Evolutionary conservation across 108 stramenopile genomes (phyloP).

Genomic region (Cyclotella distinguenda): DNA sequence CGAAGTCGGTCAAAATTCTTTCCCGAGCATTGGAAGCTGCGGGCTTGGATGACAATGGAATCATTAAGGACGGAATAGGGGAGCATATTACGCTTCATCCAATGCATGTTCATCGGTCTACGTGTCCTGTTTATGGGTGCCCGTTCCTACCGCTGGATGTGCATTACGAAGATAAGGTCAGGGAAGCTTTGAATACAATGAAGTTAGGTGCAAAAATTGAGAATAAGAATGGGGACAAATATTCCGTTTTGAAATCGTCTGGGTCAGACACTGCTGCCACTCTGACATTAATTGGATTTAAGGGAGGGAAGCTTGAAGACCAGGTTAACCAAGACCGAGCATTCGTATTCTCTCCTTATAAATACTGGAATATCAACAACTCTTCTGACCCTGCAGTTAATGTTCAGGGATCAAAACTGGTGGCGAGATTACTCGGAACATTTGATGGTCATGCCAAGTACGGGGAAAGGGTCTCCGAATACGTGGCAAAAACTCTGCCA

Average conservation of each 20-base stretch:
- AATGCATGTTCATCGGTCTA: conserved; percentile 30
- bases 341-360: conserved; percentile 48
- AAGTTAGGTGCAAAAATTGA: conserved; percentile 13
- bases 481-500: conserved; percentile 63
- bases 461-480: conserved; percentile 76
- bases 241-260: conserved; percentile 26
- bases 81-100: conserved; percentile 30
- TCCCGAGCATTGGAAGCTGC: conserved; percentile 31
- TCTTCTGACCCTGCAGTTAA: conserved; percentile 4
- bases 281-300: conserved; percentile 63
- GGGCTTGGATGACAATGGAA: conserved; percentile 37
- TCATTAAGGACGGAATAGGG: conserved; percentile 15
- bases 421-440: conserved; percentile 62
- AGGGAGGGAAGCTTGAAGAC: conserved; percentile 50
- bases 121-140: conserved; percentile 69
- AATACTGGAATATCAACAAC: conserved; percentile 21
- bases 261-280: conserved; percentile 50
- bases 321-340: conserved; percentile 74
- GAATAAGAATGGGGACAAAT: not conserved
- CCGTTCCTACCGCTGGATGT: conserved; percentile 67
- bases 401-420: not conserved
- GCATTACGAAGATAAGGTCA: conserved; percentile 47
- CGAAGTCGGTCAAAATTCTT: conserved; percentile 18
- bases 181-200: conserved; percentile 48
- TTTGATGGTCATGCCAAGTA: conserved; percentile 83